phyloP scores from a whole-genome alignment of 208 protist species.

The Hexamita inflata region DNA sequence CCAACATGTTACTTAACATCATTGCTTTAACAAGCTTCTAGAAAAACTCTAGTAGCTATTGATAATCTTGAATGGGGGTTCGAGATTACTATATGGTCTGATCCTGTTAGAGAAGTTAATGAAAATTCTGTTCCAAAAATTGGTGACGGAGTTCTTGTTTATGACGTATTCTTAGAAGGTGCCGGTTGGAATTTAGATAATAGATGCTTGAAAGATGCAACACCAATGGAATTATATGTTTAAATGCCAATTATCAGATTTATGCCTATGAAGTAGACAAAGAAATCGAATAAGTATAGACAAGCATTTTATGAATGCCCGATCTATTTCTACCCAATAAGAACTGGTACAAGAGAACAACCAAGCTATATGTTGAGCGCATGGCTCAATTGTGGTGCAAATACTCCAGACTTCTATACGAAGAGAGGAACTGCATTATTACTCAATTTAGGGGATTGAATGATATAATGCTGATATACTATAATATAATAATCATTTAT shows the following conservation, averaged over 20 bases:
- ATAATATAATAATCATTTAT: too few relatives aligned
- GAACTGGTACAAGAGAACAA: slow-evolving; percentile 77
- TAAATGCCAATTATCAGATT: slow-evolving; percentile 93
- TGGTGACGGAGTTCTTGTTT: slow-evolving; percentile 81
- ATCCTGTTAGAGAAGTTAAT: slow-evolving; percentile 59
- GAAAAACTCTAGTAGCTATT: slow-evolving; percentile 68
- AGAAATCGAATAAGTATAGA: slow-evolving; percentile 56
- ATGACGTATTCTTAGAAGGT: slow-evolving; percentile 82
- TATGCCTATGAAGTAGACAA: slow-evolving; percentile 66
- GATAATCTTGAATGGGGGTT: slow-evolving; percentile 92
- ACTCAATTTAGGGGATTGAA: slow-evolving; percentile 53
- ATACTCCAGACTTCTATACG: slow-evolving; percentile 70
- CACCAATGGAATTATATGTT: slow-evolving; percentile 79
- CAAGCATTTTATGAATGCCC: slow-evolving; percentile 70
- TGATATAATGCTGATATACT: too few relatives aligned
- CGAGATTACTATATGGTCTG: slow-evolving; percentile 63
- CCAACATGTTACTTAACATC: slow-evolving; percentile 90
- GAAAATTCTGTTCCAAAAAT: slow-evolving; percentile 46
- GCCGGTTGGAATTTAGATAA: slow-evolving; percentile 73
- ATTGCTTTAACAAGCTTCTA: slow-evolving; percentile 75
- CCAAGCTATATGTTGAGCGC: slow-evolving; percentile 80
- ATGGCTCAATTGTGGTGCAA: slow-evolving; percentile 68
- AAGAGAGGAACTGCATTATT: slow-evolving; percentile 86
- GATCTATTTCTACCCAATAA: slow-evolving; percentile 84
- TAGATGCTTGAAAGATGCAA: slow-evolving; percentile 71